Conservation (phyloP, 768 basidiomycete genomes). For the Boletus sensibilis region DNA sequence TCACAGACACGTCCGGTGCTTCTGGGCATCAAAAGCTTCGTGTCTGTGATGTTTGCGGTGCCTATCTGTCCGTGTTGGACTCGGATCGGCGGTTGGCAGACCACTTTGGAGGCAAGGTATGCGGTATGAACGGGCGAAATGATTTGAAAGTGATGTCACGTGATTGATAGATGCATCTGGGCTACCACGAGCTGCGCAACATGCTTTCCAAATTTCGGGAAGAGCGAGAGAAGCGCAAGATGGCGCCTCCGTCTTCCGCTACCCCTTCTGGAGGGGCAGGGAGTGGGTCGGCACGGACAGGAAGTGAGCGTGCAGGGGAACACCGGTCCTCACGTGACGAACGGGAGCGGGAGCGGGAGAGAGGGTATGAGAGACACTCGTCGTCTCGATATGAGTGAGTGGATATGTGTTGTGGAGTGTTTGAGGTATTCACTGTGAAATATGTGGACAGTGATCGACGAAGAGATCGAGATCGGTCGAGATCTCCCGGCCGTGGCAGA, state of each 20-base stretch:
- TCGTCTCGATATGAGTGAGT: conserved; percentile 75
- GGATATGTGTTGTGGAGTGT: conserved; percentile 18
- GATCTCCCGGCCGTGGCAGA: conserved; percentile 62
- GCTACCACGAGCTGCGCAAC: conserved; percentile 96
- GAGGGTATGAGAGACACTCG: conserved; percentile 67
- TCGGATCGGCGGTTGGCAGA: conserved; percentile 98
- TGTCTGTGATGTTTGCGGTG: conserved; percentile 99
- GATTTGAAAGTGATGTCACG: conserved; percentile 30
- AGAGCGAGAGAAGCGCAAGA: conserved; percentile 79
- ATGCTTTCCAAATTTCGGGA: conserved; percentile 90
- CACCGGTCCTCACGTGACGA: conserved; percentile 62
- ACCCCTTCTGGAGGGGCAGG: conserved; percentile 39
- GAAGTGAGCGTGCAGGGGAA: conserved; percentile 47
- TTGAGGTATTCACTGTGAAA: conserved; percentile 12
- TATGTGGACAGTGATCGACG: conserved; percentile 56
- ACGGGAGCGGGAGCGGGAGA: conserved; percentile 66
- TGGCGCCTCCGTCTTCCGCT: conserved; percentile 45
- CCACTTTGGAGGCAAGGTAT: conserved; percentile 98
- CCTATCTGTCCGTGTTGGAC: conserved; percentile 97
- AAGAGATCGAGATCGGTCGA: conserved; percentile 69
- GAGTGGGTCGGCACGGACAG: conserved; percentile 40
- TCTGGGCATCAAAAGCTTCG: conserved; percentile 99
- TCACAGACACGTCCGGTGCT: conserved; percentile 97
- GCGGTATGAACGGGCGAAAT: conserved; percentile 31
- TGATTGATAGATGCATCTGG: conserved; percentile 87